Evolutionary conservation across 2,329 filamentous ascomycete genomes (phyloP), one percentile per base, ranked within the genome.

Genomic region (Pseudocercospora fijiensis): DNA sequence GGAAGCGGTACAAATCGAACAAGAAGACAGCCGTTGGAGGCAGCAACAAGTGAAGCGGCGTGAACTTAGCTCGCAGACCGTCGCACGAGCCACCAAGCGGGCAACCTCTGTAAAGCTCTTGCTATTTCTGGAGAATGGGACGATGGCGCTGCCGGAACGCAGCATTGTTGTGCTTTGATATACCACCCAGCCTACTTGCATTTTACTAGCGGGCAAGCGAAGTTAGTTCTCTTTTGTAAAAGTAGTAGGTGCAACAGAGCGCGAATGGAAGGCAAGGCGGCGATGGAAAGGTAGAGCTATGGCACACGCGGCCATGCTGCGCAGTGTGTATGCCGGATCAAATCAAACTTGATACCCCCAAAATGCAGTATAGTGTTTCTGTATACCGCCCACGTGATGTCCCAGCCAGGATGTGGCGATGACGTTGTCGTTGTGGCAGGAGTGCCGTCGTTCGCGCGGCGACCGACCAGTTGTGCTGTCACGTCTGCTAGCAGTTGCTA

Each of bases 171-270:
- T 66, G 59, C 61, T 62, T 64, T 61, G 66, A 65, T 63, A 68
- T 66, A 62, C 63, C 63, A 63, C 62, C 62, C 63, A 63, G 65
- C 62, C 65, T 65, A 51, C 57, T 64, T 56, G 53, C 53, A 56
- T 57, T 60, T 58, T 61, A 49, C 52, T 56, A 59, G 60, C 58
- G 63, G 65, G 59, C 62, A 62, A 65, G 66, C 62, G 64, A 63
- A 58, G 33, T 26, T 51, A 43, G 57, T 64, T 53, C 55, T 58
- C 41, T 60, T 41, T 64, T 64, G 64, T 66, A 64, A 66, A 66
- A 60, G 56, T 65, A 60, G 60, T 41, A 33, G n/a, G 41, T 24
- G 27, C 47, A 33, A 24, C 61, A 55, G 22, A 18, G 53, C n/a
- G 53, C 53, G 53, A 56, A 24, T 26, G 51, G 18, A 59, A 24